phyloP scores from a whole-genome alignment of 352 stramenopile species.

The Phytopythium helicoides region DNA sequence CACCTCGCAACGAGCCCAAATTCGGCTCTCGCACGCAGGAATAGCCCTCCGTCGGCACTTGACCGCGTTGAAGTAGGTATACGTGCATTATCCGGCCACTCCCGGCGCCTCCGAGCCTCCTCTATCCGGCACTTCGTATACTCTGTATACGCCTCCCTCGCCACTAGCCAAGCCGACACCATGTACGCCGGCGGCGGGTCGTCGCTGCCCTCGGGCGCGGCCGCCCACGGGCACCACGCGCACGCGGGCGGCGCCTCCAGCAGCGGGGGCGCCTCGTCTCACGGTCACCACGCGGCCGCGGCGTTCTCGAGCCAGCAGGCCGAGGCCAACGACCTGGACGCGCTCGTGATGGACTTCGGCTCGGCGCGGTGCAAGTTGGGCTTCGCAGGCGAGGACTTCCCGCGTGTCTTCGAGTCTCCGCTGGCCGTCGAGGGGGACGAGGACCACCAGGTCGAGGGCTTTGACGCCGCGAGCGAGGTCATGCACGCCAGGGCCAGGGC shows the following conservation, averaged over 20 bases:
- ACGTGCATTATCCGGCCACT: not conserved
- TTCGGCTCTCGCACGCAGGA: too few species aligned
- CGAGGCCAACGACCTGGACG: slow-evolving; percentile 73
- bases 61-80: not conserved
- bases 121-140: not conserved
- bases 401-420: slow-evolving; percentile 62
- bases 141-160: not conserved
- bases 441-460: slow-evolving; percentile 18
- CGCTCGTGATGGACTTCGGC: slow-evolving; percentile 79
- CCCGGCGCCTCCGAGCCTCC: not conserved
- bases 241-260: not conserved
- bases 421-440: slow-evolving; percentile 13
- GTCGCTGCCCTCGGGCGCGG: slow-evolving; percentile 1
- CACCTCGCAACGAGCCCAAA: too few species aligned
- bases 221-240: slow-evolving; percentile 25
- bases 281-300: slow-evolving; percentile 18
- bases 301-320: slow-evolving; percentile 46
- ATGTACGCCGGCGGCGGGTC: slow-evolving; percentile 36
- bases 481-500: slow-evolving; percentile 5
- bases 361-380: slow-evolving; percentile 76
- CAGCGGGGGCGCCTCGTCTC: not conserved
- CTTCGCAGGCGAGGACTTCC: slow-evolving; percentile 87
- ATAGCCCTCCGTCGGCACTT: too few species aligned
- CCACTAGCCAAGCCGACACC: not conserved
- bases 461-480: slow-evolving; percentile 9